These are phyloP conservation scores for Phytophthora pluvialis DNA, from an alignment of 352 stramenopile species.

Conservation along the genomic window DNA sequence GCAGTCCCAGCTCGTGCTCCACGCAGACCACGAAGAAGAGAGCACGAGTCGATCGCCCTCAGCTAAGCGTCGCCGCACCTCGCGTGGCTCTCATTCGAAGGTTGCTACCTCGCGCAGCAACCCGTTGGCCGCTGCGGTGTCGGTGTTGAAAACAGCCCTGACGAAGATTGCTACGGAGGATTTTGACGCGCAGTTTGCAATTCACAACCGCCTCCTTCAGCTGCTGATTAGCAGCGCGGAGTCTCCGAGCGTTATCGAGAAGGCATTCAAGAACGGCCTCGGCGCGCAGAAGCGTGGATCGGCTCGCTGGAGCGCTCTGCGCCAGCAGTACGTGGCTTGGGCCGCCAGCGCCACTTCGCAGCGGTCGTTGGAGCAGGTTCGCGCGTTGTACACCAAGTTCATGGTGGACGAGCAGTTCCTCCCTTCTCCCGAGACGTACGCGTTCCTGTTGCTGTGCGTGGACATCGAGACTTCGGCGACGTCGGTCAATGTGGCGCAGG, in stretches of 20 bases:
- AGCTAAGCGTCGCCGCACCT: conserved; percentile 65
- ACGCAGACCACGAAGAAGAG: conserved; percentile 38
- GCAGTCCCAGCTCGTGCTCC: conserved; percentile 75
- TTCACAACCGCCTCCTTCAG: conserved; percentile 64
- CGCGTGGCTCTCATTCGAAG: conserved; percentile 32
- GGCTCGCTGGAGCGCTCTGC: conserved; percentile 57
- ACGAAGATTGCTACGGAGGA: conserved; percentile 50
- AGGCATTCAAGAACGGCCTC: conserved; percentile 64
- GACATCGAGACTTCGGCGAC: conserved; percentile 66
- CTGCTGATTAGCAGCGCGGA: conserved; percentile 48
- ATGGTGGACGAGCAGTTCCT: conserved; percentile 72
- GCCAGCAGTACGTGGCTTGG: conserved; percentile 76
- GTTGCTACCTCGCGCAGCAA: conserved; percentile 6
- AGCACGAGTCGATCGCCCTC: conserved; percentile 19
- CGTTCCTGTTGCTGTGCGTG: conserved; percentile 74
- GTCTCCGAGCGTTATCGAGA: conserved; percentile 38
- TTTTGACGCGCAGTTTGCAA: conserved; percentile 48
- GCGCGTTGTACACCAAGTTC: conserved; percentile 71
- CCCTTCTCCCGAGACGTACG: conserved; percentile 58
- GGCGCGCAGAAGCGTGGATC: conserved; percentile 52
- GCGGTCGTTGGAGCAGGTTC: conserved; percentile 46
- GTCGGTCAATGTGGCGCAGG: conserved; percentile 43
- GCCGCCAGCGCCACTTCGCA: conserved; percentile 30
- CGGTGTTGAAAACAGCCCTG: conserved; percentile 58
- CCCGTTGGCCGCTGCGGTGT: conserved; percentile 44